These are phyloP conservation scores for Benincasa hispida DNA, from an alignment of 306 rosid species.

Conservation along the genomic window DNA sequence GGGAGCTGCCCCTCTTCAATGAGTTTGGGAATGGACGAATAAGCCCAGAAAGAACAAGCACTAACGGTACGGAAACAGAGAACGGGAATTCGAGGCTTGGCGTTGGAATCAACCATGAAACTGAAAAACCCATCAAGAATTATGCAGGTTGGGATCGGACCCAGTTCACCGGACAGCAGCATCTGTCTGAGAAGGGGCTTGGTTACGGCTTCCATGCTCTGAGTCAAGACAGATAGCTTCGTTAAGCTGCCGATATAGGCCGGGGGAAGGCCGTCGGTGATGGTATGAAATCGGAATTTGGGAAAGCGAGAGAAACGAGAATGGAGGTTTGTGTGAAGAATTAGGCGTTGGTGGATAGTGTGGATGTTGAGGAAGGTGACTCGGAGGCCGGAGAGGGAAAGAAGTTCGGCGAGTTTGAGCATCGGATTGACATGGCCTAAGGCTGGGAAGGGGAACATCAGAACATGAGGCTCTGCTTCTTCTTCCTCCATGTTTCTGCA, in stretches of 20 bases:
- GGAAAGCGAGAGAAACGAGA: constrained; percentile 16
- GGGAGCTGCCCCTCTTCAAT: constrained; percentile 26
- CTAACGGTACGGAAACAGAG: constrained; percentile 28
- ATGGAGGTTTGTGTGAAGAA: constrained; percentile 10
- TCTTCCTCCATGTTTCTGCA: neutral
- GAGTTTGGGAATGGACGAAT: constrained; percentile 15
- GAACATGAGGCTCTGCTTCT: constrained; percentile 4
- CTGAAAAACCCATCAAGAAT: constrained; percentile 24
- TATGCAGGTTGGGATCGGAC: constrained; percentile 13
- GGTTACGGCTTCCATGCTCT: neutral
- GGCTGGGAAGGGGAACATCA: constrained; percentile 15
- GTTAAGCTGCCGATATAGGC: constrained; percentile 8
- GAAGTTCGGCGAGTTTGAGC: constrained; percentile 38
- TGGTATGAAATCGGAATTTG: constrained; percentile 21
- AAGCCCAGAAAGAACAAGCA: constrained; percentile 31
- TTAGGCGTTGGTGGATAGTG: constrained; percentile 15
- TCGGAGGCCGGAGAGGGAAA: constrained; percentile 12
- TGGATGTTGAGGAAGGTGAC: constrained; percentile 38
- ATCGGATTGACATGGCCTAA: constrained; percentile 37
- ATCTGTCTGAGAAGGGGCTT: constrained; percentile 21
- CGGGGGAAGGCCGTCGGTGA: constrained; percentile 13
- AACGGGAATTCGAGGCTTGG: constrained; percentile 15
- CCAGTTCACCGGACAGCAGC: neutral
- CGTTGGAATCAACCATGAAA: constrained; percentile 15
- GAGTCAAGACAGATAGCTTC: neutral